Base-by-base conservation (phyloP, 352 stramenopile genomes). In the Pythium vanterpoolii region DNA sequence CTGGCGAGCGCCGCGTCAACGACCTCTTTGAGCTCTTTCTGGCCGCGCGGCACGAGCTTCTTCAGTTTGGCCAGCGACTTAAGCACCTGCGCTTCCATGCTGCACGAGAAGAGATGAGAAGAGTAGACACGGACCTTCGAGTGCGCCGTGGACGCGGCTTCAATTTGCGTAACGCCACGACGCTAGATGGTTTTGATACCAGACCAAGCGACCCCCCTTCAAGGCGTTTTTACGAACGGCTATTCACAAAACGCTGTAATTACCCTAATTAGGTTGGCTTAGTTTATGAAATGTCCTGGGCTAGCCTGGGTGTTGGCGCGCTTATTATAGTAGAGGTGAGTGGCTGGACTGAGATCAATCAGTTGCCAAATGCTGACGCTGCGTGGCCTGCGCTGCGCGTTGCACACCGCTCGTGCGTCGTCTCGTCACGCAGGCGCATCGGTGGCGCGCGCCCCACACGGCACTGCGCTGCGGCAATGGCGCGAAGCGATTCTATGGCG, bases 31-130 rank as follows among this genome's bases (percentile, higher is more conserved):
- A 92, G 63, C 52, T 94, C 84, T 56, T 80, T 80, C 54, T 94
- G 82, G 54, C 76, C 85, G 46, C 82, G 78, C 28, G 78, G 80
- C 61, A 77, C 77, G 28, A 80, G 69, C 72, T 93, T 91, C 63
- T 81, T 81, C 63, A 93, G 69, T 68, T 93, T 93, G 34, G 57
- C 72, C 23, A 93, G 73, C 42, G 83, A 81, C 68, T 89, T 89
- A 53, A 88, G 64, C 50, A 89, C 72, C 40, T 86, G 72, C 39
- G 75, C 60, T 62, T 90, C 81, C 81, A 90, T 60, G n/a, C n/a
- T n/a, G n/a, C n/a, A n/a, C n/a, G n/a, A n/a, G n/a, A n/a, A n/a
- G n/a, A n/a, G n/a, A n/a, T n/a, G n/a, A n/a, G n/a, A n/a, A n/a
- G n/a, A n/a, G n/a, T n/a, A n/a, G n/a, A n/a, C n/a, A n/a, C n/a